Base-by-base conservation (phyloP, 306 rosid species). In the Heteromeles arbutifolia region DNA sequence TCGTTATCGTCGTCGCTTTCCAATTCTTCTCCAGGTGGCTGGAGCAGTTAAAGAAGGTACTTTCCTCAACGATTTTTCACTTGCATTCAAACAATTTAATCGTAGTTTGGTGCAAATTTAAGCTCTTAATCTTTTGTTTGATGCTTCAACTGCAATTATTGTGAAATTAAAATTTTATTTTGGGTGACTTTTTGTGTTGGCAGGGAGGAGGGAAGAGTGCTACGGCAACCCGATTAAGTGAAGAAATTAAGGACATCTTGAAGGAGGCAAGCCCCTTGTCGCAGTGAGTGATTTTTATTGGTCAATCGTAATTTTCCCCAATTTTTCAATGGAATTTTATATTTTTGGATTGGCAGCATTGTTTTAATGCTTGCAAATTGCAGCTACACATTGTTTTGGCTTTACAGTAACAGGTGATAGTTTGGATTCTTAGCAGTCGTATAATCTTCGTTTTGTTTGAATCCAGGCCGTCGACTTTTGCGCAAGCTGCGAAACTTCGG, bases 401-500 rank as follows among this genome's bases (percentile, higher is more conserved):
- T 56, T 56, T 56, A n/a, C 62, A 56, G 5, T n/a, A 56, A 6
- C 12, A 9, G 28, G 62, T 6, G 64, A 15, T 59, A 2, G 28
- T 24, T 74, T 41, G 8, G 25, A 21, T 17, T 4, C 50, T 18
- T 52, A 18, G 50, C 28, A n/a, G 29, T 31, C n/a, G 1, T 67
- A 28, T 69, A 54, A 74, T 72, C 48, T 58, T 52, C 43, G 52
- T 52, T 25, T 75, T 44, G 80, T 72, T 78, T 78, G 29, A 68
- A 62, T 73, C 43, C 79, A 92, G 98, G 87, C 97, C 96, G 56
- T 89, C 97, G 31, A 95, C 97, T 37, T 95, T 92, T 77, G 96
- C 97, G 10, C 99, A 90, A 82, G 97, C 96, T 34, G 92, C 99
- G 15, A 89, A 90, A 63, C 91, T 92, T 77, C 85, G 85, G 83